Evolutionary conservation across 805 yeast species (phyloP), one percentile per base, ranked within the genome.

Genomic region (Candida suzukii): DNA sequence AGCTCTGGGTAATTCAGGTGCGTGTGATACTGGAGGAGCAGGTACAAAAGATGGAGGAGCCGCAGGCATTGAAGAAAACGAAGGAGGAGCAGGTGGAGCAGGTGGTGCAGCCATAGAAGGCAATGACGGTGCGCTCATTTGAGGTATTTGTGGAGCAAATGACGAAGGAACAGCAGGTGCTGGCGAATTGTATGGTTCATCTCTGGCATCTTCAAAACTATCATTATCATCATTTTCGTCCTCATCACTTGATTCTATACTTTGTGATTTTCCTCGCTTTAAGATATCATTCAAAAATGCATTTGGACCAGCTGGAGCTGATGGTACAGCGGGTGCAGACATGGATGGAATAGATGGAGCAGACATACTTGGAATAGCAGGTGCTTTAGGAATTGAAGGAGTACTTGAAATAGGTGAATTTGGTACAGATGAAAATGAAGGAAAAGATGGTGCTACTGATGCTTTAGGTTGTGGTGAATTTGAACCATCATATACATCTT

Each of bases 401-500:
- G 50, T 40, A n/a, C 35, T 35, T 7, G 45, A 22, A n/a, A n/a
- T n/a, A 17, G 44, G 37, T 11, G 25, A 13, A 13, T 35, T 18
- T 3, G 42, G 25, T 5, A 13, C 13, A 10, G 6, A 7, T 13
- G 42, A 36, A 12, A 50, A 44, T 9, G 41, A 36, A 18, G 40
- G 53, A 26, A 68, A 58, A 18, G 70, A 58, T 2, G 64, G 59
- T 17, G 46, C 40, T 21, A 57, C 44, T 5, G 56, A 42, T 27
- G 54, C 48, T 22, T 53, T n/a, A n/a, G n/a, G n/a, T n/a, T n/a
- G n/a, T n/a, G n/a, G n/a, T n/a, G n/a, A n/a, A n/a, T n/a, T n/a
- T n/a, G n/a, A n/a, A n/a, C n/a, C n/a, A n/a, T n/a, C n/a, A n/a
- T n/a, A n/a, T n/a, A n/a, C n/a, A n/a, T n/a, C n/a, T n/a, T n/a